A percentile compares a stretch with the other conserved stretches of the same genome.
phyloP scores from a whole-genome alignment of 306 rosid species.

The Hippophae gyantsensis region DNA sequence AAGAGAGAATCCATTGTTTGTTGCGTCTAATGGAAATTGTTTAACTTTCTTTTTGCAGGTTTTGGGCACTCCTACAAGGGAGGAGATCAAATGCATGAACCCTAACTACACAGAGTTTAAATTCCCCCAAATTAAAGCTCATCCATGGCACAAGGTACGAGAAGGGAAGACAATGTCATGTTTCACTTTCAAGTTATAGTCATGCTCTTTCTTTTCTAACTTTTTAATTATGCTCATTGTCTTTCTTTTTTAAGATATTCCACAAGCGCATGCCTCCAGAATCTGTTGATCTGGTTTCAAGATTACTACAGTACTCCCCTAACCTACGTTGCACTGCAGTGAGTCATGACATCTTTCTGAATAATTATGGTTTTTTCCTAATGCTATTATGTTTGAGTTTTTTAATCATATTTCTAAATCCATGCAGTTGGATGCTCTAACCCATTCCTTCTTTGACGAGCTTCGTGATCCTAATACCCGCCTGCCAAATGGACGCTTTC shows the following conservation, averaged over 20 bases:
- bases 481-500: slow-evolving; percentile 90
- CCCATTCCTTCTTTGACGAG: slow-evolving; percentile 88
- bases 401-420: slow-evolving; percentile 6
- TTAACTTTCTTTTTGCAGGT: not conserved
- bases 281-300: too few relatives aligned
- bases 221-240: too few relatives aligned
- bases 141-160: too few relatives aligned
- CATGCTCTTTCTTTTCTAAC: too few relatives aligned
- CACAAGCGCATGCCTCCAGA: too few relatives aligned
- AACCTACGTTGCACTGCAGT: too few relatives aligned
- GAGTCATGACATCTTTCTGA: too few relatives aligned
- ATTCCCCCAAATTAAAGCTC: too few relatives aligned
- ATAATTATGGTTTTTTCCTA: not conserved
- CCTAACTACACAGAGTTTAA: not conserved
- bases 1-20: not conserved
- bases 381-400: not conserved
- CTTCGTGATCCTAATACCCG: slow-evolving; percentile 76
- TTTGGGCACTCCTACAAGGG: slow-evolving; percentile 6
- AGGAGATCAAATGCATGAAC: slow-evolving; percentile 8
- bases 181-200: too few relatives aligned
- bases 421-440: slow-evolving; percentile 81
- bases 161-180: too few relatives aligned
- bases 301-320: too few relatives aligned
- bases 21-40: not conserved
- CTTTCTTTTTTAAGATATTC: too few relatives aligned